Evolutionary conservation across 1,284 basidiomycete species (phyloP).

Genomic region (Pseudozyma pruni): DNA sequence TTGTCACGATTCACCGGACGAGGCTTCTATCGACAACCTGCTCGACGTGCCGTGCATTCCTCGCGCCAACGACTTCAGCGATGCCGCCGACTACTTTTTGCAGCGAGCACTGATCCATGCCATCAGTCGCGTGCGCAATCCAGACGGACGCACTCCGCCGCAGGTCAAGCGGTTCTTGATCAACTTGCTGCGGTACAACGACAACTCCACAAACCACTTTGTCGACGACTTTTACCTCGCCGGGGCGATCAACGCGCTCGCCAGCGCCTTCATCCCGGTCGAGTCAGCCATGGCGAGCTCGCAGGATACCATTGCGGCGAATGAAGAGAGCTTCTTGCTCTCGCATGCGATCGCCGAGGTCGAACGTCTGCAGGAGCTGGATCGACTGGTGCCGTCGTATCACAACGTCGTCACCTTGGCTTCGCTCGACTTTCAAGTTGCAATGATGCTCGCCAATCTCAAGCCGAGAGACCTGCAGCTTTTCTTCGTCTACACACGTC

Average conservation of each 20-base stretch:
- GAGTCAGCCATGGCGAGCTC: slow-evolving; percentile 47
- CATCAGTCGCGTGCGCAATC: slow-evolving; percentile 83
- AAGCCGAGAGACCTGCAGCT: slow-evolving; percentile 82
- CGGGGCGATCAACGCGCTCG: slow-evolving; percentile 83
- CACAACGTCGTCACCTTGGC: slow-evolving; percentile 94
- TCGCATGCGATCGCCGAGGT: slow-evolving; percentile 70
- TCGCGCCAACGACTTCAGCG: slow-evolving; percentile 90
- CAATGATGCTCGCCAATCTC: slow-evolving; percentile 69
- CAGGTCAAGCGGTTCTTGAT: slow-evolving; percentile 91
- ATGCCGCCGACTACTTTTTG: slow-evolving; percentile 91
- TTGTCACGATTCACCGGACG: slow-evolving; percentile 75
- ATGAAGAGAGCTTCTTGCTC: slow-evolving; percentile 57
- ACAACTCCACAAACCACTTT: slow-evolving; percentile 92
- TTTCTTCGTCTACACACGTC: slow-evolving; percentile 91
- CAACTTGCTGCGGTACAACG: slow-evolving; percentile 90
- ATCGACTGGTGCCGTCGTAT: slow-evolving; percentile 90
- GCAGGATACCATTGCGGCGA: slow-evolving; percentile 48
- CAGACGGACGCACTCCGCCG: slow-evolving; percentile 82
- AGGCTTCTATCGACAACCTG: slow-evolving; percentile 37
- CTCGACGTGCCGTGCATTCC: slow-evolving; percentile 79
- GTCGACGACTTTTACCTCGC: slow-evolving; percentile 93
- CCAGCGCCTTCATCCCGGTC: slow-evolving; percentile 75
- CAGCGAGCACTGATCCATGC: slow-evolving; percentile 86
- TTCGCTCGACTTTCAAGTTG: slow-evolving; percentile 58
- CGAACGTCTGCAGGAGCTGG: slow-evolving; percentile 91